Evolutionary conservation across 106 monocot species (phyloP).

Genomic region (Gastrodia elata): DNA sequence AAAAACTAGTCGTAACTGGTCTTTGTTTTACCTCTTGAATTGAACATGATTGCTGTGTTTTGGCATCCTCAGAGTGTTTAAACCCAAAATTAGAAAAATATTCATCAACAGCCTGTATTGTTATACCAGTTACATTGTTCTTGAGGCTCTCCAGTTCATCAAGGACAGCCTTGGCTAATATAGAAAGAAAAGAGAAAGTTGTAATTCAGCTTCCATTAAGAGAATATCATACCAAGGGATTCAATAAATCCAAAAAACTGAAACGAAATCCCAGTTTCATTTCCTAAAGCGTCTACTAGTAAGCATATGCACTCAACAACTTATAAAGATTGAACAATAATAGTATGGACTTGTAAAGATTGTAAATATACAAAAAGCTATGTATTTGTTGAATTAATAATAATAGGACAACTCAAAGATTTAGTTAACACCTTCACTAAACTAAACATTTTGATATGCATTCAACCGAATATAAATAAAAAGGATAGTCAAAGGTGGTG

Average conservation of each 20-base stretch:
- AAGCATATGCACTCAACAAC: neutral
- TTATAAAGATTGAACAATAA: too few species aligned
- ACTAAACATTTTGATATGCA: neutral
- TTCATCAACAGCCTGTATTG: neutral
- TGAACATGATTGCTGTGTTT: neutral
- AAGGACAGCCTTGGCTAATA: slow-evolving; percentile 6
- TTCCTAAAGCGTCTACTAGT: neutral
- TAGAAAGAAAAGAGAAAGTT: neutral
- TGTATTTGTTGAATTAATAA: too few species aligned
- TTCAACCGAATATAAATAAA: neutral
- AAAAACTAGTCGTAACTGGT: neutral
- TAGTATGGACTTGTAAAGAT: too few species aligned
- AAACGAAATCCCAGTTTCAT: neutral
- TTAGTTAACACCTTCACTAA: too few species aligned
- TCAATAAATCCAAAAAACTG: neutral
- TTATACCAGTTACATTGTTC: neutral
- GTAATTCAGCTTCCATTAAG: neutral
- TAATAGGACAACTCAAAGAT: too few species aligned
- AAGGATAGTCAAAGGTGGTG: neutral
- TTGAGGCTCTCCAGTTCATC: slow-evolving; percentile 10
- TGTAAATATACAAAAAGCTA: too few species aligned
- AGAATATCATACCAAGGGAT: neutral
- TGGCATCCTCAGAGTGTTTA: neutral
- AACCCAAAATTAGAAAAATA: neutral
- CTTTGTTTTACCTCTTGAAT: neutral